Evolutionary conservation across 1,284 basidiomycete species (phyloP).

Genomic region (Rhodotorula sp.): DNA sequence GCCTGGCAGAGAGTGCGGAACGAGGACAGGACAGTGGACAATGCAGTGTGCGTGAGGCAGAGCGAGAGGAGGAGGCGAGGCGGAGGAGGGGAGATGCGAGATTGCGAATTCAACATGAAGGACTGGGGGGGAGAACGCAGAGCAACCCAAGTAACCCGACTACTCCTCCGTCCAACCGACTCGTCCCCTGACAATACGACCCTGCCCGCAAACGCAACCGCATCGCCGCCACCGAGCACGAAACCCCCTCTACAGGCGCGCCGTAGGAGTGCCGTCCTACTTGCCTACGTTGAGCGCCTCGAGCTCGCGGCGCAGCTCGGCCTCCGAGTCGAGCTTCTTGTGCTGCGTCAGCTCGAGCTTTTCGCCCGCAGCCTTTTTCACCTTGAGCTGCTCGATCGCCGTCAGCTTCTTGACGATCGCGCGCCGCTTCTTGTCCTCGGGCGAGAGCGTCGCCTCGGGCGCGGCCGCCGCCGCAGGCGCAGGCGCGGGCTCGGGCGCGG

Average conservation of each 20-base stretch:
- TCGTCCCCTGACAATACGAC: neutral
- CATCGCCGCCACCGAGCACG: neutral
- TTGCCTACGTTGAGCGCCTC: neutral
- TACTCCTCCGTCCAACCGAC: neutral
- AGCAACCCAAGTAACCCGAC: neutral
- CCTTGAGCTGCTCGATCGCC: slow-evolving; percentile 64
- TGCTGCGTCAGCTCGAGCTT: slow-evolving; percentile 59
- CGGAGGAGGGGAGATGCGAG: neutral
- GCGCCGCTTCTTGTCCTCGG: slow-evolving; percentile 57
- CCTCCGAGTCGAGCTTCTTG: slow-evolving; percentile 83
- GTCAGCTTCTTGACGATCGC: slow-evolving; percentile 62
- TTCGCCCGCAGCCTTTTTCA: slow-evolving; percentile 50
- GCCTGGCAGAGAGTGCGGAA: no score
- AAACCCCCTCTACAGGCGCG: no score
- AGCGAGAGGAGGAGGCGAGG: no score
- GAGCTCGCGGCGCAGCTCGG: slow-evolving; percentile 64
- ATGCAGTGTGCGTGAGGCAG: no score
- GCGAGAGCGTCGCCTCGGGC: slow-evolving; percentile 51
- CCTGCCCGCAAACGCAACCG: neutral
- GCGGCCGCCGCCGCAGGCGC: neutral
- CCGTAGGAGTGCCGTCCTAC: no score
- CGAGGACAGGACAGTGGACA: no score
- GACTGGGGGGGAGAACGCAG: neutral
- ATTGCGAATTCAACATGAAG: slow-evolving; percentile 1
- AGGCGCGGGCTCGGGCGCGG: slow-evolving; percentile 7